Percentiles rank a stretch among this genome's conserved stretches.
phyloP scores from a whole-genome alignment of 805 yeast genomes.

The Yarrowia yakushimensis region DNA sequence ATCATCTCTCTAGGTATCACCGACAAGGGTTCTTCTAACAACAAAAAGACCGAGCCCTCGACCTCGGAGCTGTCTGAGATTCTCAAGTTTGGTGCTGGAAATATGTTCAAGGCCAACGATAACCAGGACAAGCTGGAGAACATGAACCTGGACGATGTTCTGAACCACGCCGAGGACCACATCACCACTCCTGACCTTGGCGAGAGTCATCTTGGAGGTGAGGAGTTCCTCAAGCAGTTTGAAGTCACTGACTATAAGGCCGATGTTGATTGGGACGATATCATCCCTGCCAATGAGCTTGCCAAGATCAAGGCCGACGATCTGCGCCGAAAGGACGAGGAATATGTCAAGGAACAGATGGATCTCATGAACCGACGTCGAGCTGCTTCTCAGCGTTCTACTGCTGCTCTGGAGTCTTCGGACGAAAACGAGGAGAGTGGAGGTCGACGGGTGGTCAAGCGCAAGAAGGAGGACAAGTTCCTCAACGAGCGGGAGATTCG shows the following conservation, averaged over 20 bases:
- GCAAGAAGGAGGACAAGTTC: conserved; percentile 41
- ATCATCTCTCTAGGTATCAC: conserved; percentile 94
- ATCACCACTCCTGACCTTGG: conserved; percentile 94
- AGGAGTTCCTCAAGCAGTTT: conserved; percentile 92
- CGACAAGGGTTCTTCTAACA: conserved; percentile 55
- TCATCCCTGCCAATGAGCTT: conserved; percentile 92
- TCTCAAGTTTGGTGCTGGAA: conserved; percentile 96
- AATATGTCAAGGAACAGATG: conserved; percentile 81
- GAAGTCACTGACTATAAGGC: conserved; percentile 99
- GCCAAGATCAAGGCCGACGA: conserved; percentile 87
- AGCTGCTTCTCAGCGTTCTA: conserved; percentile 44
- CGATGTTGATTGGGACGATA: conserved; percentile 98
- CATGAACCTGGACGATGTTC: conserved; percentile 90
- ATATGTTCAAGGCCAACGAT: conserved; percentile 93
- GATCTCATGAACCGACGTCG: conserved; percentile 81
- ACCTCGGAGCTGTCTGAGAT: conserved; percentile 86
- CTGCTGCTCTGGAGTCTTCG: conserved; percentile 45
- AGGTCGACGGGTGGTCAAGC: conserved; percentile 37
- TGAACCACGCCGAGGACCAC: conserved; percentile 96
- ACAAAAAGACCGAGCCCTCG: conserved; percentile 68
- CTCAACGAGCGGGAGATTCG: conserved; percentile 85
- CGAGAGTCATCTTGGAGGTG: conserved; percentile 97
- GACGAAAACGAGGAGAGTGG: conserved; percentile 43
- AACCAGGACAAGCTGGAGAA: conserved; percentile 95
- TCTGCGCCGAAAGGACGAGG: conserved; percentile 79